Percentiles rank a stretch among this genome's conserved stretches.
Evolutionary conservation across 768 basidiomycete genomes (phyloP).

Genomic region (Trametes coccinea): DNA sequence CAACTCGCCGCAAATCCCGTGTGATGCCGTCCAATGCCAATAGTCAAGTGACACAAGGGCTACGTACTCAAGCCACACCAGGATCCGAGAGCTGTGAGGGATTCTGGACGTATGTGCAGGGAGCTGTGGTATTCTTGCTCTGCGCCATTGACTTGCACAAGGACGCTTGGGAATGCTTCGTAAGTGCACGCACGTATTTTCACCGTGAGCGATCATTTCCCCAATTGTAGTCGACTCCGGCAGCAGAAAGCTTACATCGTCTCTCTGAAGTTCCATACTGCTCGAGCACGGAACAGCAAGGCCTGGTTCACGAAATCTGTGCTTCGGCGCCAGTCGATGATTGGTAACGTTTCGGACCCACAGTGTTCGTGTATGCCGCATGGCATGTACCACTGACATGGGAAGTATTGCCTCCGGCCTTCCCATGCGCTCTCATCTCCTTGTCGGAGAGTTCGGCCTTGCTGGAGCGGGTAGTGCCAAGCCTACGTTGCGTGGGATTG

Average conservation of each 20-base stretch:
- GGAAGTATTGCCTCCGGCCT: neutral
- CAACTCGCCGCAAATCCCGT: too few relatives aligned
- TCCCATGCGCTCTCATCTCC: neutral
- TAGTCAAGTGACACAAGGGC: too few relatives aligned
- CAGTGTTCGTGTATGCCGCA: neutral
- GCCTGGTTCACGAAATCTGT: too few relatives aligned
- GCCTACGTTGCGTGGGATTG: neutral
- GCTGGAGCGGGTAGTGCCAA: constrained; percentile 9
- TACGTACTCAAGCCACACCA: too few relatives aligned
- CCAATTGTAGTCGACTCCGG: neutral
- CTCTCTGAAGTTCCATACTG: too few relatives aligned
- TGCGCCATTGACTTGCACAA: too few relatives aligned
- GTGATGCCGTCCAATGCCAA: too few relatives aligned
- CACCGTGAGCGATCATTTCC: neutral
- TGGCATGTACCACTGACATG: neutral
- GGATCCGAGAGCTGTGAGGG: too few relatives aligned
- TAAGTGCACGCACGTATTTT: neutral
- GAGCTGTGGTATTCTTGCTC: neutral
- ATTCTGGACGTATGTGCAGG: neutral
- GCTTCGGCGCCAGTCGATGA: too few relatives aligned
- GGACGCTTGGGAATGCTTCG: too few relatives aligned
- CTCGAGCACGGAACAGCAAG: too few relatives aligned
- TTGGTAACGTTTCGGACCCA: neutral
- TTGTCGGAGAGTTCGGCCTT: constrained; percentile 3
- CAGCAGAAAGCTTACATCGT: too few relatives aligned